phyloP scores from a whole-genome alignment of 2,329 filamentous ascomycete species.

The Trichoderma hamatum region DNA sequence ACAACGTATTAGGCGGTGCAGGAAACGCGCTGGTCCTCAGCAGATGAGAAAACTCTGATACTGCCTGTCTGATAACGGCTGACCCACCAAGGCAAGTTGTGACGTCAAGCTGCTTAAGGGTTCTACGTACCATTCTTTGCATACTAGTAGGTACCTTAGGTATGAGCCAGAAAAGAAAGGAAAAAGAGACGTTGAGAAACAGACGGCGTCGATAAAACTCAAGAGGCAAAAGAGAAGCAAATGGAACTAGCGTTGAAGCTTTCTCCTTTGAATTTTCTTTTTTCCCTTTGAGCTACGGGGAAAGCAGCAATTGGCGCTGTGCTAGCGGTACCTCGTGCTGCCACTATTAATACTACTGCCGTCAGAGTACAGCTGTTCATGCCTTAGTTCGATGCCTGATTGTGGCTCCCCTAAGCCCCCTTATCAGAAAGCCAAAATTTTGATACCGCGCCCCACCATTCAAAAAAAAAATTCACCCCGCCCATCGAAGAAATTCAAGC shows the following conservation, averaged over 20 bases:
- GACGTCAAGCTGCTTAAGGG: constrained; percentile 25
- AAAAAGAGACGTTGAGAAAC: not conserved
- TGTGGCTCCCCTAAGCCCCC: constrained; percentile 22
- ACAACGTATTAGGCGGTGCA: not conserved
- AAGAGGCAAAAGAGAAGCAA: not conserved
- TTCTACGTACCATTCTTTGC: not conserved
- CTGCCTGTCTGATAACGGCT: not conserved
- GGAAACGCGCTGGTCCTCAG: not conserved
- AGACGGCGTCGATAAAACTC: not conserved
- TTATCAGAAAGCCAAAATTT: constrained; percentile 37
- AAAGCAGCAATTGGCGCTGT: not conserved
- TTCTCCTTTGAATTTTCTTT: not conserved
- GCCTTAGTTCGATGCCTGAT: constrained; percentile 44
- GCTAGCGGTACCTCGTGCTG: not conserved
- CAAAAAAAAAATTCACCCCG: constrained; percentile 48
- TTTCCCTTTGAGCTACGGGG: not conserved
- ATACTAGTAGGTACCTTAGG: not conserved
- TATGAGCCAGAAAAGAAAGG: not conserved
- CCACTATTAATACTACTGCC: not conserved
- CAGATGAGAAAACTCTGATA: not conserved
- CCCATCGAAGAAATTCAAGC: constrained; percentile 31
- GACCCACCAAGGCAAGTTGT: constrained; percentile 21
- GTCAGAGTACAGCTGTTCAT: constrained; percentile 31
- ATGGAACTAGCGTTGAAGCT: not conserved
- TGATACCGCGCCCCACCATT: constrained; percentile 45